Conservation (phyloP, 1,284 basidiomycete genomes). For the Puccinia sorghi region DNA sequence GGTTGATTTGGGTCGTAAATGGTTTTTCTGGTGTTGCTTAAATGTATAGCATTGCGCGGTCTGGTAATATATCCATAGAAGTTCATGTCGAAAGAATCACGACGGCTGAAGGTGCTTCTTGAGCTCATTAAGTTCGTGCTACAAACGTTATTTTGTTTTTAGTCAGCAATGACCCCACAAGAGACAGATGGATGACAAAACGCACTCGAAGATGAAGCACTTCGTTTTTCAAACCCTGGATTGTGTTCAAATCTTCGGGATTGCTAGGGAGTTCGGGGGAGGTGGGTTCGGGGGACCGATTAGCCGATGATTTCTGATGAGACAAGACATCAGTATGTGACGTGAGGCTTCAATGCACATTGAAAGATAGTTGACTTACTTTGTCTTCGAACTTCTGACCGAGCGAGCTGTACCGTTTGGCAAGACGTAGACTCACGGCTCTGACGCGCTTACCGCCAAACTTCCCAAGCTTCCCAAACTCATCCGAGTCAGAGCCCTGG, state of each 20-base stretch:
- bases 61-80: not conserved
- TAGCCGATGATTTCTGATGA: not conserved
- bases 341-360: not conserved
- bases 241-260: constrained; percentile 18
- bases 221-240: constrained; percentile 19
- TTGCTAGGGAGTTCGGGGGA: not conserved
- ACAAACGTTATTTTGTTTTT: not conserved
- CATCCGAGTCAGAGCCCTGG: constrained; percentile 21
- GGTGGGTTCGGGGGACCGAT: not conserved
- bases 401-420: constrained; percentile 41
- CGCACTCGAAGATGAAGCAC: constrained; percentile 3
- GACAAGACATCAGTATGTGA: not conserved
- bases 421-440: constrained; percentile 41
- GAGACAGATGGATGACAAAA: not conserved
- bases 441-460: constrained; percentile 42
- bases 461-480: constrained; percentile 38
- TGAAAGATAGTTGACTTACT: not conserved
- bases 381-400: constrained; percentile 33
- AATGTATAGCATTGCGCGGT: not conserved
- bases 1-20: not conserved
- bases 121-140: constrained; percentile 6
- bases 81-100: not conserved
- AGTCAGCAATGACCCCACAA: not conserved
- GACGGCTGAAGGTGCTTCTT: not conserved
- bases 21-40: not conserved